Conservation (phyloP, 2,329 filamentous ascomycete species). For the Knufia fluminis region DNA sequence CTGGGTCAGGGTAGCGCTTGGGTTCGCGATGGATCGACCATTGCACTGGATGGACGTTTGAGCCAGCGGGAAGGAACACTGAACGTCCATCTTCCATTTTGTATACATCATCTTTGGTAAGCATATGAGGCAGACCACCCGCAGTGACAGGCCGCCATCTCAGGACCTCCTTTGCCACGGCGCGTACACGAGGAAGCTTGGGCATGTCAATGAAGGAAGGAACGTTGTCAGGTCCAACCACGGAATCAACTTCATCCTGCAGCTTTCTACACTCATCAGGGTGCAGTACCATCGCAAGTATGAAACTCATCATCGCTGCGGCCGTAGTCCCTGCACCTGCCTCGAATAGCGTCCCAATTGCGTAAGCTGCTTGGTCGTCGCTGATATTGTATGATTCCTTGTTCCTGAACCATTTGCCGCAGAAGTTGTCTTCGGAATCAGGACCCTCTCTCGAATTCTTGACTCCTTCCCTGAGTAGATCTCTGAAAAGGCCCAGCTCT, state of each 20-base stretch:
- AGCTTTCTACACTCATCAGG: constrained; percentile 20
- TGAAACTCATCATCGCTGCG: constrained; percentile 26
- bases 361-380: constrained; percentile 26
- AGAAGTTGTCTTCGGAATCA: constrained; percentile 4
- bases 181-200: constrained; percentile 29
- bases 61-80: constrained; percentile 41
- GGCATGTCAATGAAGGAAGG: constrained; percentile 31
- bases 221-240: constrained; percentile 23
- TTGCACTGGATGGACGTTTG: constrained; percentile 32
- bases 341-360: constrained; percentile 27
- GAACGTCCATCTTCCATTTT: constrained; percentile 23
- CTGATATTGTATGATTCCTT: constrained; percentile 22
- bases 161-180: constrained; percentile 34
- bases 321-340: constrained; percentile 27
- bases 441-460: constrained; percentile 20
- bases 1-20: constrained; percentile 41
- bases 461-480: constrained; percentile 28
- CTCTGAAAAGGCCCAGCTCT: constrained; percentile 24
- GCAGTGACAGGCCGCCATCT: constrained; percentile 34
- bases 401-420: constrained; percentile 23
- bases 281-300: constrained; percentile 25
- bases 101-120: constrained; percentile 18
- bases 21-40: constrained; percentile 45
- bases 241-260: constrained; percentile 30
- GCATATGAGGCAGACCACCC: constrained; percentile 18